Evolutionary conservation across 2,329 filamentous ascomycete genomes (phyloP).

Genomic region (Aspergillus awamori): DNA sequence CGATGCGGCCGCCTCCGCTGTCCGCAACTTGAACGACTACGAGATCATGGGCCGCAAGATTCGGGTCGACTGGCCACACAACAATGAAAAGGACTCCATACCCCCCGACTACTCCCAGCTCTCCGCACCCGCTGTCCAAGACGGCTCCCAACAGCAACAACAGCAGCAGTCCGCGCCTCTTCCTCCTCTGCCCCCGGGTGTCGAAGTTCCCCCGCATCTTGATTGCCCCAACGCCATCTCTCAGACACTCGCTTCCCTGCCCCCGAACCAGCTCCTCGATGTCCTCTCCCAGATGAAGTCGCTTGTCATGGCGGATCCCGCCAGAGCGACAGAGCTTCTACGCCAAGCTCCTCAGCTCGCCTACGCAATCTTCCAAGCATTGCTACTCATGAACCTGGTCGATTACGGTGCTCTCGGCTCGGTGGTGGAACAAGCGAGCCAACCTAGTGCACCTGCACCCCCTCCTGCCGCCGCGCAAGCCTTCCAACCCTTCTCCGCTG

Average conservation of each 20-base stretch:
- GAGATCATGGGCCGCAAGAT: constrained; percentile 95
- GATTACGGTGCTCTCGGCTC: constrained; percentile 80
- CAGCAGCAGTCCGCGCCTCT: constrained; percentile 56
- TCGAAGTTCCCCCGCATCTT: constrained; percentile 79
- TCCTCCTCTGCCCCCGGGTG: constrained; percentile 80
- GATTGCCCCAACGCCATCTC: constrained; percentile 90
- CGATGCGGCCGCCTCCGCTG: constrained; percentile 88
- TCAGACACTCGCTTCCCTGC: constrained; percentile 81
- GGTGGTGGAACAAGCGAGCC: constrained; percentile 68
- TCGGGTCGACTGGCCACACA: constrained; percentile 93
- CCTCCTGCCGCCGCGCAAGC: constrained; percentile 37
- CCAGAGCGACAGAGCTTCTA: constrained; percentile 81
- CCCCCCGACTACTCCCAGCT: constrained; percentile 48
- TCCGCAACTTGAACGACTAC: constrained; percentile 92
- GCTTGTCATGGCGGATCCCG: constrained; percentile 78
- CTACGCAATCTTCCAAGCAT: constrained; percentile 92
- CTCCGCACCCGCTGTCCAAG: not conserved
- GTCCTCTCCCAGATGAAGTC: constrained; percentile 94
- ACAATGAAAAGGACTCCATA: constrained; percentile 73
- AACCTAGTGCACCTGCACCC: constrained; percentile 43
- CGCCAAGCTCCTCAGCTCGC: constrained; percentile 87
- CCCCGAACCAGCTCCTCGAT: constrained; percentile 85
- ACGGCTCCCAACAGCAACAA: not conserved
- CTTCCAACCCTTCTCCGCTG: constrained; percentile 40
- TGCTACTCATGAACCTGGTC: constrained; percentile 89